Conservation (phyloP, 306 rosid genomes). For the Coriaria nepalensis region DNA sequence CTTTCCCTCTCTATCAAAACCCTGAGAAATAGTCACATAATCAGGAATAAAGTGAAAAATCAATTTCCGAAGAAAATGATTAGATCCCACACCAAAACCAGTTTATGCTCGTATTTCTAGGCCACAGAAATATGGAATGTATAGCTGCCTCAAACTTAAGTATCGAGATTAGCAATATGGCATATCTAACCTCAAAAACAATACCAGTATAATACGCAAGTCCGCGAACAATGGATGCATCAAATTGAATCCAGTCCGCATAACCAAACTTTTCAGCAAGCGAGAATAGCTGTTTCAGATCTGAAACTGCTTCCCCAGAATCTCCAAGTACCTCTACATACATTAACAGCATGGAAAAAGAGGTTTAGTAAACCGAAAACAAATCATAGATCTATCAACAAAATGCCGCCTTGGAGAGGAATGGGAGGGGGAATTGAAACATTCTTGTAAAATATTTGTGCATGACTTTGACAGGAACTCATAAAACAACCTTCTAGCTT, state of each 20-base stretch:
- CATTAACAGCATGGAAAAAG: slow-evolving; percentile 12
- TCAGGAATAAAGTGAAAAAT: slow-evolving; percentile 8
- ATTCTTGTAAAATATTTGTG: too few species aligned
- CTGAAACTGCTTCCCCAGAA: slow-evolving; percentile 68
- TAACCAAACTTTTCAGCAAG: slow-evolving; percentile 90
- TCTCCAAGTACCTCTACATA: slow-evolving; percentile 60
- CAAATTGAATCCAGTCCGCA: slow-evolving; percentile 89
- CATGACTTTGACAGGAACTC: too few species aligned
- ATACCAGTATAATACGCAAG: slow-evolving; percentile 94
- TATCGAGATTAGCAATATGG: neutral
- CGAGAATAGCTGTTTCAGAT: slow-evolving; percentile 69
- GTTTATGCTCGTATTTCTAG: too few species aligned
- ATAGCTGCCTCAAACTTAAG: too few species aligned
- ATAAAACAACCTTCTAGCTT: slow-evolving; percentile 64
- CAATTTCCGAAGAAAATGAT: neutral
- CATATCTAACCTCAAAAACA: slow-evolving; percentile 76
- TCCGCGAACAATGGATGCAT: slow-evolving; percentile 92
- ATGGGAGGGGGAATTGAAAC: too few species aligned
- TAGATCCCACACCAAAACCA: neutral
- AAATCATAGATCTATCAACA: too few species aligned
- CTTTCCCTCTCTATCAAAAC: slow-evolving; percentile 88
- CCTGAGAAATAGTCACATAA: slow-evolving; percentile 34
- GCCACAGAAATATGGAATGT: too few species aligned
- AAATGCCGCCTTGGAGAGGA: too few species aligned
- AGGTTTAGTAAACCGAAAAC: neutral